Evolutionary conservation across 768 basidiomycete genomes (phyloP).

Genomic region (Leccinum rimulosum): DNA sequence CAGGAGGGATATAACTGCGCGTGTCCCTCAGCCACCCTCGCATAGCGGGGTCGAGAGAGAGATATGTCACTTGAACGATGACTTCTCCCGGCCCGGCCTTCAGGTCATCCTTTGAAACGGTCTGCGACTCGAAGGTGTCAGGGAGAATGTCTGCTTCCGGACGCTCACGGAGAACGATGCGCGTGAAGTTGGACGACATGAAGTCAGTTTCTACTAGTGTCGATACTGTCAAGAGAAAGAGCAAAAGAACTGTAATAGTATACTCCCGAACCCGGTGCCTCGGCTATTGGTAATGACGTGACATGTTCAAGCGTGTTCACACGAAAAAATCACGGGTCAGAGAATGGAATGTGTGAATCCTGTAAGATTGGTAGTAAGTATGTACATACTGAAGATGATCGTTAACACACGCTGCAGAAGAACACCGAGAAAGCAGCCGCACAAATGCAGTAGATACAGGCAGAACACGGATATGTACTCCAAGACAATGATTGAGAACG

Average conservation of each 20-base stretch:
- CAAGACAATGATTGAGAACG: neutral
- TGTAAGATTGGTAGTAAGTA: neutral
- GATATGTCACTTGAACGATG: constrained; percentile 75
- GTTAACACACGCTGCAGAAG: neutral
- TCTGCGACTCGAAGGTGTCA: constrained; percentile 69
- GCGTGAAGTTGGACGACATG: constrained; percentile 46
- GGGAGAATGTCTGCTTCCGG: constrained; percentile 67
- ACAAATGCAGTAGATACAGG: constrained; percentile 18
- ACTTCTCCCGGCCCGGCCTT: constrained; percentile 52
- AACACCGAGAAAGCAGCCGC: constrained; percentile 9
- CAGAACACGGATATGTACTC: constrained; percentile 9
- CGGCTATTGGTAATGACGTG: neutral
- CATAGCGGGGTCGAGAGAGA: constrained; percentile 89
- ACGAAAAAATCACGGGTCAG: neutral
- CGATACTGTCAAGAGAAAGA: neutral
- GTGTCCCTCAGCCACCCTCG: constrained; percentile 74
- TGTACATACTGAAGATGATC: neutral
- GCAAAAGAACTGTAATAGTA: neutral
- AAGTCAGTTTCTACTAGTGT: neutral
- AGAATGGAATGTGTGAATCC: neutral
- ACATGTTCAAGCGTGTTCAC: neutral
- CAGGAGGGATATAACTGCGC: constrained; percentile 70
- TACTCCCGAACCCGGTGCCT: neutral
- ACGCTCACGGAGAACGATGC: constrained; percentile 73
- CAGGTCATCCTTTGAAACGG: constrained; percentile 47